Percentiles rank a stretch among this genome's conserved stretches.
These are phyloP conservation scores for Colletotrichum euphorbiae DNA, from an alignment of 2,329 filamentous ascomycete species.

Conservation along the genomic window DNA sequence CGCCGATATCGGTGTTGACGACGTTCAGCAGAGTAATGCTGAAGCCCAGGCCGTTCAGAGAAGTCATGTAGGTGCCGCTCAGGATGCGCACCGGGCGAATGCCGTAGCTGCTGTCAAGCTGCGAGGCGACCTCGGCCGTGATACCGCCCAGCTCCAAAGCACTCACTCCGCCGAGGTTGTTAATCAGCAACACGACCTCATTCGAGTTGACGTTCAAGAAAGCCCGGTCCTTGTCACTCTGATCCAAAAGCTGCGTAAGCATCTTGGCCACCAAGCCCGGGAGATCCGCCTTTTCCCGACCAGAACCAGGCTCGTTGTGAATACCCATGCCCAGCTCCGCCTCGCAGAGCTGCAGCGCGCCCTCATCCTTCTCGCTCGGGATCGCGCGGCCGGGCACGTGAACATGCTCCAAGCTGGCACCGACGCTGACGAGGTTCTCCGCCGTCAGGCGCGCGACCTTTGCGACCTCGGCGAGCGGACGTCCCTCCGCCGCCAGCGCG, in stretches of 20 bases:
- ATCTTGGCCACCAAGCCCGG: conserved; percentile 71
- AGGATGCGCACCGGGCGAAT: conserved; percentile 75
- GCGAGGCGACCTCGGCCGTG: conserved; percentile 73
- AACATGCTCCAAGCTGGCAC: conserved; percentile 88
- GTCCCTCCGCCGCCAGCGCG: conserved; percentile 80
- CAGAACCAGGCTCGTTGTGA: conserved; percentile 75
- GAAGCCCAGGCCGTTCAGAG: conserved; percentile 80
- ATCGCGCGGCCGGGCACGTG: conserved; percentile 84
- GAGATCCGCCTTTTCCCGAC: conserved; percentile 62
- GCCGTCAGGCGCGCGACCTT: conserved; percentile 77
- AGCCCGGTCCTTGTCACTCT: conserved; percentile 74
- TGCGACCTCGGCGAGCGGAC: conserved; percentile 76
- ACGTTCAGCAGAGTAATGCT: conserved; percentile 78
- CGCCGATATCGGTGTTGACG: conserved; percentile 67
- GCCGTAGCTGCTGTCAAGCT: conserved; percentile 67
- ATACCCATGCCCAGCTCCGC: conserved; percentile 82
- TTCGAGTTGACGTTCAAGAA: conserved; percentile 73
- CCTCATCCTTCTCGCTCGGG: conserved; percentile 59
- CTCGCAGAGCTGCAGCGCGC: conserved; percentile 65
- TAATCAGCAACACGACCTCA: conserved; percentile 77
- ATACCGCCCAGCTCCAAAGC: conserved; percentile 79
- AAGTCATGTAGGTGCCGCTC: conserved; percentile 81
- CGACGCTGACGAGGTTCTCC: conserved; percentile 84
- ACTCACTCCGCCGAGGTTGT: conserved; percentile 81
- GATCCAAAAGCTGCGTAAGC: conserved; percentile 76